These are phyloP conservation scores for Hamigera avellanea DNA, from an alignment of 495 filamentous ascomycete genomes.

Conservation along the genomic window DNA sequence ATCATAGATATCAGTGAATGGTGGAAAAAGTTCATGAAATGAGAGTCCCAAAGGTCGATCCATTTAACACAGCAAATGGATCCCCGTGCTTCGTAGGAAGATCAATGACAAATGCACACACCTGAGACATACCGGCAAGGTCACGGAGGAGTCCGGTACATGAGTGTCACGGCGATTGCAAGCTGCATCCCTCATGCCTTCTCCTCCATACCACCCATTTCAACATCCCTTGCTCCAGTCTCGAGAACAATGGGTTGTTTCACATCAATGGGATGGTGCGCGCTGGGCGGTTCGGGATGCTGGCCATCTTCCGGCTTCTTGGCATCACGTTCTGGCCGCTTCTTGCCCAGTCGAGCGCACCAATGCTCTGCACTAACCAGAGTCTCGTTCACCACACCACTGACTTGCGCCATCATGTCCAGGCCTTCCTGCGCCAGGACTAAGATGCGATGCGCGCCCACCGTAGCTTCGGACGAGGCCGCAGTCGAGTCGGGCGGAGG, in stretches of 20 bases:
- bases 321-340: slow-evolving; percentile 25
- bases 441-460: slow-evolving; percentile 56
- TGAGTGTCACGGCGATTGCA: too few species aligned
- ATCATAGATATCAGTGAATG: too few species aligned
- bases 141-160: too few species aligned
- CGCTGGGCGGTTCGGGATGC: slow-evolving; percentile 12
- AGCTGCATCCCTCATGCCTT: slow-evolving; percentile 19
- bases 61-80: too few species aligned
- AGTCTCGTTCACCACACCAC: slow-evolving; percentile 68
- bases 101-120: too few species aligned
- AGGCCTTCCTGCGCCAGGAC: slow-evolving; percentile 79
- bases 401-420: slow-evolving; percentile 81
- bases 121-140: too few species aligned
- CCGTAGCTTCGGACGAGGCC: slow-evolving; percentile 28
- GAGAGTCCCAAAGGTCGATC: too few species aligned
- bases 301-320: slow-evolving; percentile 11
- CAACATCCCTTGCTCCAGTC: slow-evolving; percentile 16
- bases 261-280: slow-evolving; percentile 17
- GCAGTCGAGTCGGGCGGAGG: slow-evolving; percentile 26
- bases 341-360: slow-evolving; percentile 62
- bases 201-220: slow-evolving; percentile 31
- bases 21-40: too few species aligned
- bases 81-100: too few species aligned
- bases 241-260: slow-evolving; percentile 22
- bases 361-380: slow-evolving; percentile 78